phyloP scores from a whole-genome alignment of 768 basidiomycete genomes.

The Boletellus ananiceps region DNA sequence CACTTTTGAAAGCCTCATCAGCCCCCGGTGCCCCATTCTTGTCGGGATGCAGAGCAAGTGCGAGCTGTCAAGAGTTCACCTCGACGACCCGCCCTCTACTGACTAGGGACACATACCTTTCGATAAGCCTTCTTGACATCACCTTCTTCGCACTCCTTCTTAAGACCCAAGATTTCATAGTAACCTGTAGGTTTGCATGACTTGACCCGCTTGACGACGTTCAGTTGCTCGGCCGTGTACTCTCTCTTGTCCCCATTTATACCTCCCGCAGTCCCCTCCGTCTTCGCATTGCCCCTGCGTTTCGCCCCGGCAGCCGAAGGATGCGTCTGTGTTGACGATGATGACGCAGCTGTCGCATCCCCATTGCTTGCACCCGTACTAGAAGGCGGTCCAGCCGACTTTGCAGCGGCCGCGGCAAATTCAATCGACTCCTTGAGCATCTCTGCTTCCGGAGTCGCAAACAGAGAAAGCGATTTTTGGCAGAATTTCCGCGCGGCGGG shows the following conservation, averaged over 20 bases:
- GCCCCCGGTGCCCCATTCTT: conserved; percentile 98
- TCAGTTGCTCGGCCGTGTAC: conserved; percentile 79
- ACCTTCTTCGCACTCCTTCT: conserved; percentile 75
- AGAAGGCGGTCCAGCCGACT: conserved; percentile 40
- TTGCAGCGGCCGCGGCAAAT: conserved; percentile 38
- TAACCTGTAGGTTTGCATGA: conserved; percentile 86
- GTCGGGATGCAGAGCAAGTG: conserved; percentile 85
- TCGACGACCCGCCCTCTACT: conserved; percentile 7
- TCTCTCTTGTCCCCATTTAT: conserved; percentile 75
- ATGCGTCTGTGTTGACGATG: conserved; percentile 60
- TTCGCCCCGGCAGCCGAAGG: conserved; percentile 70
- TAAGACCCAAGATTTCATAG: conserved; percentile 83
- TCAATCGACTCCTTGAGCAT: conserved; percentile 66
- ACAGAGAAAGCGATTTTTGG: conserved; percentile 81
- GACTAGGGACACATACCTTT: conserved; percentile 55
- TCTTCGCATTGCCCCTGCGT: conserved; percentile 46
- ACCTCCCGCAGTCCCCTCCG: conserved; percentile 53
- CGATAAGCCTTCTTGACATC: conserved; percentile 95
- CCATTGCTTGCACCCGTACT: conserved; percentile 29
- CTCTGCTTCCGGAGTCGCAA: conserved; percentile 70
- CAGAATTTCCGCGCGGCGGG: conserved; percentile 83
- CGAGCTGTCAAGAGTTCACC: conserved; percentile 49
- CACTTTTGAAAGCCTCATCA: conserved; percentile 97
- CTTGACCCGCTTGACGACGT: conserved; percentile 81
- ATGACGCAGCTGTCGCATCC: conserved; percentile 37